A percentile compares a stretch with the other conserved stretches of the same genome.
These are phyloP conservation scores for Apiotrichum mycotoxinovorans DNA, from an alignment of 1,284 basidiomycete genomes.

Conservation along the genomic window DNA sequence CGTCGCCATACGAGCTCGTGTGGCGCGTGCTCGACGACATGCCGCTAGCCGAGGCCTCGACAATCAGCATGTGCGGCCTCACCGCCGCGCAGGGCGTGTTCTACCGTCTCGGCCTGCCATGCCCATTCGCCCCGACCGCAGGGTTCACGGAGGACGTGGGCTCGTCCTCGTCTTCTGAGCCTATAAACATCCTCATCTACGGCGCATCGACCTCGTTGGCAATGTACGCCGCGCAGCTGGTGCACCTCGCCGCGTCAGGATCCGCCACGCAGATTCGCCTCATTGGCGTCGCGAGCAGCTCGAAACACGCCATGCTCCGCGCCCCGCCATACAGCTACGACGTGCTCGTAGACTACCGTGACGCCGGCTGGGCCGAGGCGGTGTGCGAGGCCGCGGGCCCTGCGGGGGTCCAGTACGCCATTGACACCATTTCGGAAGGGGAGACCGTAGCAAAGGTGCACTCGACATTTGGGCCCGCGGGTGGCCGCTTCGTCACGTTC, in stretches of 20 bases:
- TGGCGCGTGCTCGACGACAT: slow-evolving; percentile 5
- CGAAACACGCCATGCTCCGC: background rate
- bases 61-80: slow-evolving; percentile 15
- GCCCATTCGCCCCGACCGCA: background rate
- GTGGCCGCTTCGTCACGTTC: slow-evolving; percentile 2
- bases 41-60: background rate
- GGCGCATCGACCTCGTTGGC: slow-evolving; percentile 11
- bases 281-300: slow-evolving; percentile 1
- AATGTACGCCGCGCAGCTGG: slow-evolving; percentile 14
- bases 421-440: slow-evolving; percentile 13
- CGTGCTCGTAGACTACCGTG: slow-evolving; percentile 12
- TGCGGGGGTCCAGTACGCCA: slow-evolving; percentile 2
- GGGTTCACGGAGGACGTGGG: background rate
- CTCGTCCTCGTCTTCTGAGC: background rate
- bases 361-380: slow-evolving; percentile 1
- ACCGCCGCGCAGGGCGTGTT: slow-evolving; percentile 17
- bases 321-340: background rate
- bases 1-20: slow-evolving; percentile 2
- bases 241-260: background rate
- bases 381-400: background rate
- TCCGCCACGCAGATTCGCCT: background rate
- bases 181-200: slow-evolving; percentile 8
- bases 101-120: slow-evolving; percentile 6
- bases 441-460: slow-evolving; percentile 2
- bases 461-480: background rate